These are phyloP conservation scores for Colletotrichum sp. DNA, from an alignment of 2,329 filamentous ascomycete genomes.

Conservation along the genomic window DNA sequence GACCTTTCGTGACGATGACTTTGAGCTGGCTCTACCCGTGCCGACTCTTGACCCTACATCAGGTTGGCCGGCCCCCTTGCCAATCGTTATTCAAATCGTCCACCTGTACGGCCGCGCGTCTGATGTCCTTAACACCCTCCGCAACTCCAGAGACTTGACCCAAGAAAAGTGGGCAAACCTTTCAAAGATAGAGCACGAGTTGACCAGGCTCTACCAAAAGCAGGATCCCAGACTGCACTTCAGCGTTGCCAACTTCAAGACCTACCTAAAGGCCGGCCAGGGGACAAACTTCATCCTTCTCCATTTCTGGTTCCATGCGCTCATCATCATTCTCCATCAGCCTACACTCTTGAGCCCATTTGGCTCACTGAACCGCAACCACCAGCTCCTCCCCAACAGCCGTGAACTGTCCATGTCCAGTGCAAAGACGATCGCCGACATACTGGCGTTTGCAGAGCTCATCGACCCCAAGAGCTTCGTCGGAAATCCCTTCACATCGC, in stretches of 20 bases:
- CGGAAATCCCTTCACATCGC: constrained; percentile 87
- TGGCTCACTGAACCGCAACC: constrained; percentile 59
- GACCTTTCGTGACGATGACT: constrained; percentile 83
- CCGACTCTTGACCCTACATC: constrained; percentile 57
- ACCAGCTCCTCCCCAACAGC: constrained; percentile 80
- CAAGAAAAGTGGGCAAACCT: constrained; percentile 75
- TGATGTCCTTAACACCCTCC: constrained; percentile 83
- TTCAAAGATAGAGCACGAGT: constrained; percentile 78
- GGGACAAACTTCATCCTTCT: constrained; percentile 87
- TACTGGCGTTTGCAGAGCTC: constrained; percentile 83
- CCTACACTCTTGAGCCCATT: constrained; percentile 84
- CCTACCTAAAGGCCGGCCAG: constrained; percentile 80
- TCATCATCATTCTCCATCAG: constrained; percentile 85
- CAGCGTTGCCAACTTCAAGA: constrained; percentile 84
- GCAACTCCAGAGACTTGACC: constrained; percentile 75
- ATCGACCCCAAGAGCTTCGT: constrained; percentile 87
- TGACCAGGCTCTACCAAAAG: constrained; percentile 75
- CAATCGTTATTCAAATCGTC: constrained; percentile 81
- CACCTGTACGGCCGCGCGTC: constrained; percentile 86
- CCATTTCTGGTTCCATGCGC: constrained; percentile 88
- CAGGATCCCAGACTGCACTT: constrained; percentile 80
- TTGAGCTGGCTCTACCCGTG: constrained; percentile 75
- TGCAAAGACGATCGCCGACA: constrained; percentile 90
- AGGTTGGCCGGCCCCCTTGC: constrained; percentile 79
- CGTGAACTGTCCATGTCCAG: constrained; percentile 85